Percentiles rank a stretch among this genome's conserved stretches.
These are phyloP conservation scores for Nectriaceae sp. DNA, from an alignment of 2,329 filamentous ascomycete genomes.

Conservation along the genomic window DNA sequence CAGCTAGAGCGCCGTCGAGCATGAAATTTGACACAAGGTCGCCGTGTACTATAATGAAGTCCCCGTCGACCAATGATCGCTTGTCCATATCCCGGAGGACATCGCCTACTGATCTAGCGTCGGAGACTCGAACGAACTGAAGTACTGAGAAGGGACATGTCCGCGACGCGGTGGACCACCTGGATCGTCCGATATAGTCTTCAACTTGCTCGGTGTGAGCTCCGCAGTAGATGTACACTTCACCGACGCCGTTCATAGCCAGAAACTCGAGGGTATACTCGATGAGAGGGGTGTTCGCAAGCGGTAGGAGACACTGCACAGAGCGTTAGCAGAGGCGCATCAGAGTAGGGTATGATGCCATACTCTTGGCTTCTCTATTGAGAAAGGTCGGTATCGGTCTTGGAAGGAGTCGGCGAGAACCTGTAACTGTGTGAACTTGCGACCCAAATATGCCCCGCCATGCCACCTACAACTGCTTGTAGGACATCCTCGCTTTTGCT, in stretches of 20 bases:
- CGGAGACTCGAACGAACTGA: conserved; percentile 80
- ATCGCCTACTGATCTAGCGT: conserved; percentile 86
- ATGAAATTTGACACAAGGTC: conserved; percentile 89
- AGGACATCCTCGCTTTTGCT: conserved; percentile 59
- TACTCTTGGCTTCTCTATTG: conserved; percentile 84
- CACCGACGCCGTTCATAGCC: conserved; percentile 90
- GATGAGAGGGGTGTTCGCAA: conserved; percentile 92
- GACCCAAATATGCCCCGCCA: conserved; percentile 28
- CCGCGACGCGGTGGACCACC: conserved; percentile 63
- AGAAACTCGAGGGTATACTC: conserved; percentile 98
- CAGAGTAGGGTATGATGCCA: conserved; percentile 27
- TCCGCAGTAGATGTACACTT: conserved; percentile 90
- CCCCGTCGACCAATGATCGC: conserved; percentile 79
- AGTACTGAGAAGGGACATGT: conserved; percentile 72
- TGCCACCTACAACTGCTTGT: conserved; percentile 54
- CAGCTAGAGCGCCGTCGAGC: conserved; percentile 75
- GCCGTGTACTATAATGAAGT: conserved; percentile 91
- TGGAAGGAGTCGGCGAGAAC: conserved; percentile 95
- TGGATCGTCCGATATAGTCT: conserved; percentile 77
- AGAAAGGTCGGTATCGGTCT: conserved; percentile 86
- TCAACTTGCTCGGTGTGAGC: conserved; percentile 87
- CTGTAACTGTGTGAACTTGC: conserved; percentile 44
- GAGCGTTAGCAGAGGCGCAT: conserved; percentile 13
- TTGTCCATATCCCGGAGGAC: conserved; percentile 92
- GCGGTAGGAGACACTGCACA: conserved; percentile 81